Conservation (phyloP, 352 stramenopile genomes). For the Globisporangium splendens region DNA sequence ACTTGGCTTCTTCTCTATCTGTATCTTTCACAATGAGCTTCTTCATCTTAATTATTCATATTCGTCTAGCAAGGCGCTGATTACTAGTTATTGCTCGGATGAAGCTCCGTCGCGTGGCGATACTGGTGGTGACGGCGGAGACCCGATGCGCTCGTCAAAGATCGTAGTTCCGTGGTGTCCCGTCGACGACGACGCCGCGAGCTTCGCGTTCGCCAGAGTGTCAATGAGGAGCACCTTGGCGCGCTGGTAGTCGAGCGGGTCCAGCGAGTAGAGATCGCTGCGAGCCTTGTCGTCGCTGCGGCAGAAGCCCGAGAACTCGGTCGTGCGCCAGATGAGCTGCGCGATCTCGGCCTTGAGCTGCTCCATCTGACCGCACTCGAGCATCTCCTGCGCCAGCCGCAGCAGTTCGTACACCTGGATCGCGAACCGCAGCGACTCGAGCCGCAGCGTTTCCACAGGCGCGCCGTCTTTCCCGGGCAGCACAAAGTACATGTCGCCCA, state of each 20-base stretch:
- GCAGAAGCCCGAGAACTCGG: constrained; percentile 54
- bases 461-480: constrained; percentile 54
- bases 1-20: too few species aligned
- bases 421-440: constrained; percentile 66
- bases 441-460: constrained; percentile 66
- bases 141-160: neutral
- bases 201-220: constrained; percentile 31
- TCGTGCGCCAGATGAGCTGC: constrained; percentile 55
- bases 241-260: constrained; percentile 61
- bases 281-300: constrained; percentile 16
- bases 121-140: neutral
- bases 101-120: neutral
- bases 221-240: constrained; percentile 62
- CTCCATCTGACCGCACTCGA: constrained; percentile 41
- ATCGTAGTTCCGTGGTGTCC: neutral
- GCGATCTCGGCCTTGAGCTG: constrained; percentile 49
- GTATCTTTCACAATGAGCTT: too few species aligned
- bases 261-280: constrained; percentile 68
- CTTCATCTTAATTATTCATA: neutral
- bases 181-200: constrained; percentile 4
- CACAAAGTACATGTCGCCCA: constrained; percentile 85
- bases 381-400: constrained; percentile 31
- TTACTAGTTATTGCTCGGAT: neutral
- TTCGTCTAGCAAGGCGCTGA: neutral
- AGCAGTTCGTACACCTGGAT: constrained; percentile 68